These are phyloP conservation scores for Histomonas meleagridis DNA, from an alignment of 208 protist genomes.

Conservation along the genomic window DNA sequence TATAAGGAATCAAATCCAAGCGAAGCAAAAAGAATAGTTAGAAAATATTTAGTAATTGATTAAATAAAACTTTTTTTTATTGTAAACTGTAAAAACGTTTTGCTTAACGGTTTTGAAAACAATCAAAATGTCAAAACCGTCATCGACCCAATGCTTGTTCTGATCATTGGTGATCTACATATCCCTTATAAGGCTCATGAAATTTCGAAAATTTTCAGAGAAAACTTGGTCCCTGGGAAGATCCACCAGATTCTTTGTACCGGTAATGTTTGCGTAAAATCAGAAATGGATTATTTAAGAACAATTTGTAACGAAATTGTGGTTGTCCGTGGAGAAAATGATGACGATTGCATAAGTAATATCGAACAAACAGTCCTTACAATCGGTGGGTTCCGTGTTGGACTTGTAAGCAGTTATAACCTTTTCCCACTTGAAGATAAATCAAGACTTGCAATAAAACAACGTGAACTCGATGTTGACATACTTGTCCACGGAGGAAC, in stretches of 20 bases:
- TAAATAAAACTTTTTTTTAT: no score
- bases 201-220: slow-evolving; percentile 80
- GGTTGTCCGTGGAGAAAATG: slow-evolving; percentile 81
- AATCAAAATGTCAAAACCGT: no score
- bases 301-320: slow-evolving; percentile 78
- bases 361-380: slow-evolving; percentile 72
- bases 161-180: slow-evolving; percentile 94
- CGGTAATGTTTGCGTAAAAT: slow-evolving; percentile 81
- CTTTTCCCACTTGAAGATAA: slow-evolving; percentile 35
- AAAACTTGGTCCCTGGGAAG: slow-evolving; percentile 74
- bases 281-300: slow-evolving; percentile 74
- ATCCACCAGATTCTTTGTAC: slow-evolving; percentile 93
- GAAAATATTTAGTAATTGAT: not conserved
- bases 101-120: no score
- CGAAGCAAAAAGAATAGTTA: not conserved
- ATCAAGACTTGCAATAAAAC: slow-evolving; percentile 56
- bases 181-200: slow-evolving; percentile 79
- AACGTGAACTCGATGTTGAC: slow-evolving; percentile 89
- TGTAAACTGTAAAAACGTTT: no score
- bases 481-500: slow-evolving; percentile 85
- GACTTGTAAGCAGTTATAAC: slow-evolving; percentile 87
- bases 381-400: slow-evolving; percentile 85
- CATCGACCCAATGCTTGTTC: slow-evolving; percentile 59
- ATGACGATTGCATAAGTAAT: slow-evolving; percentile 55
- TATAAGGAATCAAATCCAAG: not conserved